A percentile compares a stretch with the other conserved stretches of the same genome.
phyloP scores from a whole-genome alignment of 2,329 filamentous ascomycete genomes.

The Pyrenophora graminea region DNA sequence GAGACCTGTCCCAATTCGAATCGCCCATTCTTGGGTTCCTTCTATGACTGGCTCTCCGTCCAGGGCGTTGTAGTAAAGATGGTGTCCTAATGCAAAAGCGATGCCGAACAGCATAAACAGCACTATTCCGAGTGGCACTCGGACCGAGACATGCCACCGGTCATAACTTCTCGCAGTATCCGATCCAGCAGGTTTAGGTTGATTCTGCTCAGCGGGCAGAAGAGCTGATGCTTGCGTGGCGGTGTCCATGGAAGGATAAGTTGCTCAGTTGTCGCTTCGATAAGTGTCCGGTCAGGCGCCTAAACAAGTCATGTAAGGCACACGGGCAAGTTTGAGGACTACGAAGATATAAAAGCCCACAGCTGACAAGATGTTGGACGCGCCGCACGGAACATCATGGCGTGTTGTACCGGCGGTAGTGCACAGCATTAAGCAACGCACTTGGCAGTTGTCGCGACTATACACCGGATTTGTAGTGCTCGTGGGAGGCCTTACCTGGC shows the following conservation, averaged over 20 bases:
- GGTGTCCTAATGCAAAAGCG: constrained; percentile 3
- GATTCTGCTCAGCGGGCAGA: not conserved
- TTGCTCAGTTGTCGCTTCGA: not conserved
- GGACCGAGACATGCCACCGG: constrained; percentile 2
- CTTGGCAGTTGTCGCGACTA: not conserved
- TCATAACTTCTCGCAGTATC: not conserved
- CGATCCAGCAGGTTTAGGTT: not conserved
- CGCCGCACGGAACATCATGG: not conserved
- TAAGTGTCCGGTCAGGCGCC: not conserved
- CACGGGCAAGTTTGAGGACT: not conserved
- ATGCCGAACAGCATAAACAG: constrained; percentile 6
- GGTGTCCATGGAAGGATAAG: not conserved
- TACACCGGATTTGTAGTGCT: not conserved
- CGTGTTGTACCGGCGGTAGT: not conserved
- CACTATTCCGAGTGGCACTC: not conserved
- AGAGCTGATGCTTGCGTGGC: not conserved
- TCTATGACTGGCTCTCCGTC: not conserved
- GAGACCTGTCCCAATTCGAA: constrained; percentile 6
- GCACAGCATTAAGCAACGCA: not conserved
- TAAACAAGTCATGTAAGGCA: not conserved
- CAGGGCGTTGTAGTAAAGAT: constrained; percentile 3
- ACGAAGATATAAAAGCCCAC: not conserved
- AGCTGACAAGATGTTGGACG: not conserved
- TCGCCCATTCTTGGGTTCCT: constrained; percentile 2
- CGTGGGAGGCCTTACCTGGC: not conserved